Base-by-base conservation (phyloP, 2,329 filamentous ascomycete species). In the Colletotrichum lindemuthianum region DNA sequence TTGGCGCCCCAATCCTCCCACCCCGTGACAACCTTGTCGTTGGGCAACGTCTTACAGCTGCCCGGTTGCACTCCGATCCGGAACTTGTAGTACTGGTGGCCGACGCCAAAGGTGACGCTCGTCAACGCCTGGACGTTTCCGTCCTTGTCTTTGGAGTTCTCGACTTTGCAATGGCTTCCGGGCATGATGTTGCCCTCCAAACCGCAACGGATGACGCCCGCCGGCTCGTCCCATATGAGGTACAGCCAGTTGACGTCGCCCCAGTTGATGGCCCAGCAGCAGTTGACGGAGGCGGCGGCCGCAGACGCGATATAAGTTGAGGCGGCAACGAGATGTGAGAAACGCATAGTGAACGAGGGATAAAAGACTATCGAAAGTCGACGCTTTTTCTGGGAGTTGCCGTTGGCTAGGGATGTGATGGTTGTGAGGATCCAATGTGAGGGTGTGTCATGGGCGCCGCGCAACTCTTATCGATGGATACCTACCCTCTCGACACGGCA, bases 1-100 rank as follows among this genome's bases (percentile, higher is more conserved):
- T 39, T 39, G 10, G 59, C 39, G 13, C 59, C 59, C 59, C 59
- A 61, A 11, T 45, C 59, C 45, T 58, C 59, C 59, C 59, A 61
- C 4, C 59, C 53, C 6, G 59, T 58, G 33, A 39, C 6, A 4
- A 61, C 53, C 11, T 58, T 37, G 3, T 61, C 59, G 6, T 44
- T 33, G 10, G 59, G 39, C 10, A 61, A 36, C 8, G 54, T 12
- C 11, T 51, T 33, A 10, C 53, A 61, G 15, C 45, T 51, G 33
- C 10, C 13, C 9, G 59, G 53, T 11, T 58, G n/a, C 33, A 61
- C 40, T 44, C 53, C 59, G 33, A 61, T 51, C 15, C 53, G 59
- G 44, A 61, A 61, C 33, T 39, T 39, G 54, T 45, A 61, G 2
- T 52, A 53, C 11, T 36, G 24, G 9, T 37, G 12, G 8, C 24